Percentiles rank a stretch among this genome's conserved stretches.
phyloP scores from a whole-genome alignment of 73 alveolate species.

The Tetrahymena malaccensis region DNA sequence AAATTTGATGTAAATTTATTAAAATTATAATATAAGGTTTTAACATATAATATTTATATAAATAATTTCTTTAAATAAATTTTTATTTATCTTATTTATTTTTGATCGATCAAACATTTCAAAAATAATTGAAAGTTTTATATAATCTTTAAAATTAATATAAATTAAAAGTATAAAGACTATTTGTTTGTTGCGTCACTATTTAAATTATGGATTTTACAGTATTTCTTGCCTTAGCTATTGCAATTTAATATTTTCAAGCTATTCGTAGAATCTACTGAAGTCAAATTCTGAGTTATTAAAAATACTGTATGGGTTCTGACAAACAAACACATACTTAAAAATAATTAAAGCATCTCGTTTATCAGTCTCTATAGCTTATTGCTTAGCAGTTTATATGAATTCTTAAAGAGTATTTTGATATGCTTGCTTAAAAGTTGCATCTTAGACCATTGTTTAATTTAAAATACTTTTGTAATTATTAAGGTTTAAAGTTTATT shows the following conservation, averaged over 20 bases:
- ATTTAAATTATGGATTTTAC: not conserved
- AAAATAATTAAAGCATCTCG: conserved; percentile 1
- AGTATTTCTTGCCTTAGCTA: not conserved
- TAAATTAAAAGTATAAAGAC: no score
- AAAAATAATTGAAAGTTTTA: no score
- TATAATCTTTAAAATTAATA: no score
- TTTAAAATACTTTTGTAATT: not conserved
- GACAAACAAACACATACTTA: not conserved
- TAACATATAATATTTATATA: no score
- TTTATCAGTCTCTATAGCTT: not conserved
- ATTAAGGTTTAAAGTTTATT: not conserved
- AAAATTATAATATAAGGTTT: no score
- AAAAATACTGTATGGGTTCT: conserved; percentile 5
- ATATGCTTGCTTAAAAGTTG: not conserved
- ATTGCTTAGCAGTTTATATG: not conserved
- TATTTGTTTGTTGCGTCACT: not conserved
- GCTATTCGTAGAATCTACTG: conserved; percentile 20
- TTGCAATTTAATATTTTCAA: not conserved
- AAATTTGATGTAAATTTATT: no score
- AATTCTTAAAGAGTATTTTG: not conserved
- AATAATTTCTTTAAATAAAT: no score
- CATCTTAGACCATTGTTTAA: not conserved
- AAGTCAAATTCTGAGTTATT: conserved; percentile 6
- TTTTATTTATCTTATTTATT: no score
- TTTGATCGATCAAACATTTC: no score